Evolutionary conservation across 1,139 yeast species (phyloP).

Genomic region (Candida gigantensis): DNA sequence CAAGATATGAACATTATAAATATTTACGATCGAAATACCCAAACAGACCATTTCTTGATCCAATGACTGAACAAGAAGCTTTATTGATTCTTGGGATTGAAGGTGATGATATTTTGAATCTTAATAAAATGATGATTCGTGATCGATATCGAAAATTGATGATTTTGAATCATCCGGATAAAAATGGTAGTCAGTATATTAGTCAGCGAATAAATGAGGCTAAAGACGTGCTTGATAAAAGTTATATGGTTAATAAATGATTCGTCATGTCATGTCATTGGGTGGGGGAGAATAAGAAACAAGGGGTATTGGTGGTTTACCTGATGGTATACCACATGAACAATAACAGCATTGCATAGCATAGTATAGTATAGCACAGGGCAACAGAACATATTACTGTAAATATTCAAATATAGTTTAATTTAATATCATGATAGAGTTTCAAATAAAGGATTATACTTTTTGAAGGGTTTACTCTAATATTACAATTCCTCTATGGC

Average conservation of each 20-base stretch:
- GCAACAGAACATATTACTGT: too few relatives aligned
- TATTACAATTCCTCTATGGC: too few relatives aligned
- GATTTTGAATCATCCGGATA: conserved; percentile 75
- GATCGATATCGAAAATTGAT: conserved; percentile 62
- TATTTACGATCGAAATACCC: conserved; percentile 35
- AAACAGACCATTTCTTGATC: conserved; percentile 47
- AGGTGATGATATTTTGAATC: conserved; percentile 49
- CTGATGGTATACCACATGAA: too few relatives aligned
- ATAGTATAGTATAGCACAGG: too few relatives aligned
- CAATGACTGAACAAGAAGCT: conserved; percentile 66
- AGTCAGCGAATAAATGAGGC: conserved; percentile 80
- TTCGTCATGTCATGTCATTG: background rate
- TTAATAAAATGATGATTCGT: conserved; percentile 47
- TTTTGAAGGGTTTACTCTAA: too few relatives aligned
- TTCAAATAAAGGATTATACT: too few relatives aligned
- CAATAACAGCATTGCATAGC: too few relatives aligned
- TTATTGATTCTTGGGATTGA: conserved; percentile 54
- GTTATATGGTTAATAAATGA: conserved; percentile 41
- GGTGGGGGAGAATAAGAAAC: background rate
- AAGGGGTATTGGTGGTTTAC: too few relatives aligned
- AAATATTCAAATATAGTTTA: too few relatives aligned
- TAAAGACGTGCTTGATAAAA: conserved; percentile 60
- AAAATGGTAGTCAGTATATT: conserved; percentile 69
- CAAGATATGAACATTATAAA: conserved; percentile 25
- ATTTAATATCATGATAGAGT: too few relatives aligned